Conservation (phyloP, 805 yeast species). For the Saturnispora silvae region DNA sequence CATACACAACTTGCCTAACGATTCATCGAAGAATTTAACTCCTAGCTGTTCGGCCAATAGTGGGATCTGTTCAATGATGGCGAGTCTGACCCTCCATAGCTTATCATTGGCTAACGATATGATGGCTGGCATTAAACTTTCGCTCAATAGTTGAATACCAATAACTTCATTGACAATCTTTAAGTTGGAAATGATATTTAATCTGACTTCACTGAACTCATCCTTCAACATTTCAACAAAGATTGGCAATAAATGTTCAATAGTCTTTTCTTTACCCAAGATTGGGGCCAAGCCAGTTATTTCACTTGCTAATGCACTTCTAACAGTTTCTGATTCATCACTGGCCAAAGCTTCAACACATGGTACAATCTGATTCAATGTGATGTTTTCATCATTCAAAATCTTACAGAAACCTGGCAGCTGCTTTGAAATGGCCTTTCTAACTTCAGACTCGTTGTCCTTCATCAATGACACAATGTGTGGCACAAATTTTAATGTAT, state of each 20-base stretch:
- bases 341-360: conserved; percentile 71
- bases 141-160: conserved; percentile 80
- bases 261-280: conserved; percentile 74
- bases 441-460: conserved; percentile 93
- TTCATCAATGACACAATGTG: conserved; percentile 71
- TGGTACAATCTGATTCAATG: conserved; percentile 68
- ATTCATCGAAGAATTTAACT: conserved; percentile 84
- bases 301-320: conserved; percentile 85
- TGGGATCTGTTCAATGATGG: conserved; percentile 94
- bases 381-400: conserved; percentile 29
- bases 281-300: conserved; percentile 81
- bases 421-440: conserved; percentile 90
- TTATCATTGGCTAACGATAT: conserved; percentile 92
- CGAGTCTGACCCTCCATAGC: conserved; percentile 96
- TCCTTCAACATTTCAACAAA: conserved; percentile 91
- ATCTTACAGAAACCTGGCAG: conserved; percentile 63
- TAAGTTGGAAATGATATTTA: conserved; percentile 85
- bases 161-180: conserved; percentile 89
- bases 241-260: conserved; percentile 73
- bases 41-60: conserved; percentile 90
- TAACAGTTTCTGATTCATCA: conserved; percentile 87
- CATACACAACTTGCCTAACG: conserved; percentile 80
- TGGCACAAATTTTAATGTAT: conserved; percentile 51
- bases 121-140: conserved; percentile 87
- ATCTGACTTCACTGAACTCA: conserved; percentile 91